Base-by-base conservation (phyloP, 1,284 basidiomycete genomes). In the Polyporus tsugae region DNA sequence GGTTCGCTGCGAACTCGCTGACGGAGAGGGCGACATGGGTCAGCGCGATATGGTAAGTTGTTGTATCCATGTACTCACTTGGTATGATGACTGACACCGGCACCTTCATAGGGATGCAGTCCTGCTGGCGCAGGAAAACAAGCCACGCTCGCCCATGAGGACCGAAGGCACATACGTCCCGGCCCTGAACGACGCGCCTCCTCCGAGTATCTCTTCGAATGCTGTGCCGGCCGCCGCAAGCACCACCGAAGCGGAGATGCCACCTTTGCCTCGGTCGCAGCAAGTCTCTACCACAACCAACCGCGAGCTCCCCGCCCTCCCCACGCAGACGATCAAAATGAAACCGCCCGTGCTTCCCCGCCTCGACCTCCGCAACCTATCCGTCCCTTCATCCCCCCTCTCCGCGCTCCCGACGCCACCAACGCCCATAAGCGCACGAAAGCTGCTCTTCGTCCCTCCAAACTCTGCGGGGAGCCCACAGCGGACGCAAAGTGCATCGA, bases 21-120 rank as follows among this genome's bases (percentile, higher is more conserved):
- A 83, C 85, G 68, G 89, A 91, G 65, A 81, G 91, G 63, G 90
- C 90, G 6, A 82, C 82, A 22, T 93, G 91, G 91, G 85, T 93
- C 63, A 89, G 87, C 73, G 84, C 86, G 4, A 87, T 93, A 63
- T 93, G 91, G 91, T 91, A 77, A 72, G 82, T 77, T n/a, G 10
- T 29, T 22, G 6, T 19, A 13, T 39, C 3, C 22, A 6, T 22
- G 22, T 53, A 41, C 22, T 39, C 25, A n/a, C n/a, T 15, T 11
- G 25, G 15, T 1, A 39, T 41, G 58, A 22, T 13, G 22, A 33
- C 58, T 68, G 55, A 70, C 25, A 15, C 10, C 39, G 49, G 22
- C 4, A 22, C 4, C 25, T 33, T n/a, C 60, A 39, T 70, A 92
- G 91, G 91, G 89, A 92, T 74, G 81, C 82, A 2, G 82, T 92